phyloP scores from a whole-genome alignment of 805 yeast genomes.

The Candida andamanensis region DNA sequence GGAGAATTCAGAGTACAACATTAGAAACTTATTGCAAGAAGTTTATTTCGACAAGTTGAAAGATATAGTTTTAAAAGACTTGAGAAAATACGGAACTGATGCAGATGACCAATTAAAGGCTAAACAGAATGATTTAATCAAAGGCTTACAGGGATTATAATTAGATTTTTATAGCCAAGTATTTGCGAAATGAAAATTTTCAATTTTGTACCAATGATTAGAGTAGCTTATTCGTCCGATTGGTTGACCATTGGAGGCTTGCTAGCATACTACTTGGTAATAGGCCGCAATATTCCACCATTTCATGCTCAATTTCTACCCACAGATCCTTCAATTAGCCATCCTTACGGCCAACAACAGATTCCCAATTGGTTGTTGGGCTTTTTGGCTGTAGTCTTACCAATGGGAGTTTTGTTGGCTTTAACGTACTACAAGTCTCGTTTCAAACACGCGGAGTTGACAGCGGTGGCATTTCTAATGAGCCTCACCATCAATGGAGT shows the following conservation, averaged over 20 bases:
- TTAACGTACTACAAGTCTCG: neutral
- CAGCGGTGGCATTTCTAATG: conserved; percentile 25
- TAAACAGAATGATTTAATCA: conserved; percentile 33
- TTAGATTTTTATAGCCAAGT: neutral
- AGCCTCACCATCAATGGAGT: conserved; percentile 27
- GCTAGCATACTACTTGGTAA: conserved; percentile 20
- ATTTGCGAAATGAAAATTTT: too few species aligned
- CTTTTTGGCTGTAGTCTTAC: conserved; percentile 22
- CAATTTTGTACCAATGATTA: too few species aligned
- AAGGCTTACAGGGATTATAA: conserved; percentile 33
- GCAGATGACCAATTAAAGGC: conserved; percentile 25
- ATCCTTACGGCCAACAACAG: conserved; percentile 33
- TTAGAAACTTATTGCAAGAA: conserved; percentile 84
- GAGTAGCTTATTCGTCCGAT: conserved; percentile 12
- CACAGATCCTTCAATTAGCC: conserved; percentile 27
- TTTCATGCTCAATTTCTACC: conserved; percentile 31
- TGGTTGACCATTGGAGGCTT: conserved; percentile 25
- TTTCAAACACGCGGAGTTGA: conserved; percentile 12
- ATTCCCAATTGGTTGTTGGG: conserved; percentile 27
- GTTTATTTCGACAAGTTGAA: conserved; percentile 94
- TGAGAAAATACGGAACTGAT: conserved; percentile 33
- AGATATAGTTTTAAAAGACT: conserved; percentile 60
- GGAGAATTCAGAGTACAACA: conserved; percentile 82
- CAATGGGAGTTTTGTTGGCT: conserved; percentile 7
- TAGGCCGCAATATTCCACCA: conserved; percentile 30